Conservation (phyloP, 306 rosid genomes). For the Quercus gilva region DNA sequence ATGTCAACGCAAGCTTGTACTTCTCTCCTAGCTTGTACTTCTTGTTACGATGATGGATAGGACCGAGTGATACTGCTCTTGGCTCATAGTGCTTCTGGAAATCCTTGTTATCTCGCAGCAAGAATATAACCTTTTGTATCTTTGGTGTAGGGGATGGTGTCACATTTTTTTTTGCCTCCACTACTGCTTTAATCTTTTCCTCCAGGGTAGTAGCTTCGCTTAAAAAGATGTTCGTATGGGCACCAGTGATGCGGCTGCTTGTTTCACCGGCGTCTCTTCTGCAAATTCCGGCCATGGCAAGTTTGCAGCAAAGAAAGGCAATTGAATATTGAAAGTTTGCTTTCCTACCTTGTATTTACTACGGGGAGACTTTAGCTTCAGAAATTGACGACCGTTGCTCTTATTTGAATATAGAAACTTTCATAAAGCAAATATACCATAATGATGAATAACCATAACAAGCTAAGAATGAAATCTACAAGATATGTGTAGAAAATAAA, state of each 20-base stretch:
- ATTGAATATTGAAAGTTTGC: no score
- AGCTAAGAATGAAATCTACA: no score
- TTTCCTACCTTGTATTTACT: neutral
- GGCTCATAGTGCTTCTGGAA: slow-evolving; percentile 8
- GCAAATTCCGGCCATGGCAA: neutral
- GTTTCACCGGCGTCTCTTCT: neutral
- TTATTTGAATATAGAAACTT: no score
- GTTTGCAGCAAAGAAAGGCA: neutral
- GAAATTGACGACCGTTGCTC: neutral
- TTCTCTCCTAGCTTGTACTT: neutral
- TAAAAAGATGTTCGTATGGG: neutral
- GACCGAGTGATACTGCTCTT: slow-evolving; percentile 17
- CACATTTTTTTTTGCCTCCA: neutral
- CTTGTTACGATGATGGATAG: slow-evolving; percentile 7
- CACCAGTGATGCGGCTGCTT: neutral
- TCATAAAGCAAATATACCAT: no score
- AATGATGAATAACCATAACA: no score
- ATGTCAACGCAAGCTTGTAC: slow-evolving; percentile 8
- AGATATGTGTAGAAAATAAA: no score
- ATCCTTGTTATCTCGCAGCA: neutral
- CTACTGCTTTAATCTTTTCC: no score
- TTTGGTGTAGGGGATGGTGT: neutral
- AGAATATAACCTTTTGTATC: slow-evolving; percentile 6
- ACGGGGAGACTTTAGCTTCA: neutral
- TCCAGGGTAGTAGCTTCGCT: neutral